phyloP scores from a whole-genome alignment of 129 eudicot species.

The Pseudognaphalium luteoalbum region DNA sequence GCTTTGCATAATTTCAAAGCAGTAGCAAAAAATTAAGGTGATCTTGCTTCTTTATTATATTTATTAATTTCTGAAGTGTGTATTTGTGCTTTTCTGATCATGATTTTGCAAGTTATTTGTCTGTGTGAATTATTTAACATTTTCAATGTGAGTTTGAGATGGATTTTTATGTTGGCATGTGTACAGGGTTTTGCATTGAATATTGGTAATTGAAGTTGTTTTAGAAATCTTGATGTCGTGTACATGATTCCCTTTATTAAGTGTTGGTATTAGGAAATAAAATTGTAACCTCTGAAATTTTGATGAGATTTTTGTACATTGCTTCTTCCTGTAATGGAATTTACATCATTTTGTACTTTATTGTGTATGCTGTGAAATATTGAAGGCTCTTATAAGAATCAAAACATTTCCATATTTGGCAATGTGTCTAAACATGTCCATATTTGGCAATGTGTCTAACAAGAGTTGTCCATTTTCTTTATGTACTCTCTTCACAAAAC shows the following conservation, averaged over 20 bases:
- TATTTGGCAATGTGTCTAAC: conserved; percentile 9
- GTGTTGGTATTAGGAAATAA: neutral
- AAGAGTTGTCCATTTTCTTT: neutral
- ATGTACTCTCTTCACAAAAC: neutral
- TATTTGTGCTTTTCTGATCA: neutral
- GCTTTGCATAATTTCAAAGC: neutral
- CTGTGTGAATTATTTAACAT: neutral
- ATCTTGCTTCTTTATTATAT: conserved; percentile 15
- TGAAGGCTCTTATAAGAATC: neutral
- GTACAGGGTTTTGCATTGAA: conserved; percentile 20
- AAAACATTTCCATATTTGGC: conserved; percentile 5
- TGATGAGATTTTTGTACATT: conserved; percentile 9
- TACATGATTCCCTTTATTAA: neutral
- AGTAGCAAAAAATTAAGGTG: conserved; percentile 19
- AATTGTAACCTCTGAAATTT: conserved; percentile 1
- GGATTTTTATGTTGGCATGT: conserved; percentile 19
- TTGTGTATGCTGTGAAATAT: neutral
- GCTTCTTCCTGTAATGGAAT: neutral
- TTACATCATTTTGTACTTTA: conserved; percentile 9
- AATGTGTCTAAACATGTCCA: neutral
- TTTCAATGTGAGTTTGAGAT: conserved; percentile 22
- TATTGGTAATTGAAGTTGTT: conserved; percentile 9
- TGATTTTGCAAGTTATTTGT: conserved; percentile 12
- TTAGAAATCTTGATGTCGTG: conserved; percentile 16
- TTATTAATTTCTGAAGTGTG: conserved; percentile 3